These are phyloP conservation scores for Pyrenochaeta sp. DNA, from an alignment of 2,329 filamentous ascomycete species.

Conservation along the genomic window DNA sequence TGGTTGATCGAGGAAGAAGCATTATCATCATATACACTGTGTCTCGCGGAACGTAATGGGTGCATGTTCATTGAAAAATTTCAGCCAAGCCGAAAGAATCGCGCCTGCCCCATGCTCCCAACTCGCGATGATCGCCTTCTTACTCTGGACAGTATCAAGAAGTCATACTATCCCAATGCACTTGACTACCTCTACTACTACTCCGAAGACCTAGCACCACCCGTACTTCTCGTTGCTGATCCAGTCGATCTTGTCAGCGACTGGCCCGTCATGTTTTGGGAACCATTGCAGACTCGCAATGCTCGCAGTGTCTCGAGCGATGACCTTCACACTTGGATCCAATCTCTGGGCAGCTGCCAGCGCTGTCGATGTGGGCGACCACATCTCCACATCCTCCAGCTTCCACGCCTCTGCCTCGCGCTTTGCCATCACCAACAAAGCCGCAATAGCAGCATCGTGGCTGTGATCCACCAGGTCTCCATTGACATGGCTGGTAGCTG, in stretches of 20 bases:
- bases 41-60: not conserved
- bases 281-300: constrained; percentile 79
- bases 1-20: constrained; percentile 44
- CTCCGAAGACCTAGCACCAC: constrained; percentile 66
- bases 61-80: not conserved
- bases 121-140: not conserved
- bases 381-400: constrained; percentile 76
- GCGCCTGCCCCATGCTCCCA: not conserved
- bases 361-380: constrained; percentile 74
- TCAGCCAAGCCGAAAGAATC: not conserved
- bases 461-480: constrained; percentile 17
- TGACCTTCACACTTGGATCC: constrained; percentile 59
- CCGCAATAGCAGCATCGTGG: constrained; percentile 60
- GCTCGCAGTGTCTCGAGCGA: constrained; percentile 69
- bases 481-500: constrained; percentile 31
- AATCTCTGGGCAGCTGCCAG: constrained; percentile 55
- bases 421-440: constrained; percentile 73
- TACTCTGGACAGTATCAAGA: too few relatives aligned
- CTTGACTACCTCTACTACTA: not conserved
- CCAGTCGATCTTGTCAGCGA: constrained; percentile 70
- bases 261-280: constrained; percentile 51
- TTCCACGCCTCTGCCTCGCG: constrained; percentile 75
- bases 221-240: constrained; percentile 79
- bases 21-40: too few relatives aligned
- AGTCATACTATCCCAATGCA: not conserved